Evolutionary conservation across 2,329 filamentous ascomycete species (phyloP), one percentile per base, ranked within the genome.

Genomic region (Zasmidium citrigriseum): DNA sequence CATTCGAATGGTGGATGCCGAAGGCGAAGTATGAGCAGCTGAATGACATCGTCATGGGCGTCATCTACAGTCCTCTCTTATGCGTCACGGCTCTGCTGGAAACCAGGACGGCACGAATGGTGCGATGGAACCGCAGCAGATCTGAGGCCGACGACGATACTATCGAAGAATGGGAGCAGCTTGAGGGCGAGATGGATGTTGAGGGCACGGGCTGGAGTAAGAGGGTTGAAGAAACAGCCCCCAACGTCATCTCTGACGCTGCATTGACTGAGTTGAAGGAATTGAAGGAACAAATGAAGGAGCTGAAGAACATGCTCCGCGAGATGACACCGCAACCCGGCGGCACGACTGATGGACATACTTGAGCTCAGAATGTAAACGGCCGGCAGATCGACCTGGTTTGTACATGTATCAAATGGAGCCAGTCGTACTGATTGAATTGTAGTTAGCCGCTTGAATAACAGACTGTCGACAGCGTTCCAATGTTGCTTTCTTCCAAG

Each of bases 1-100:
- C 90, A 0, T 88, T 96, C 54, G 95, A 98, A 78, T 99, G 95
- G 95, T 99, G 93, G 95, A 83, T 99, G 80, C 78, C 85, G n/a
- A 84, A 85, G 61, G 68, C 79, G 5, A 75, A 75, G 1, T 99
- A 98, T 72, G 89, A 93, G 66, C 83, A 83, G 29, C 77, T 98
- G 55, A 99, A 99, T 74, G 90, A 98, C 73, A 82, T 86, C 54
- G 86, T 98, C 68, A 97, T 98, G 93, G 88, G 83, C 1, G 69
- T 89, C 46, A 81, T 97, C 14, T 99, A 99, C 77, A 89, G 86
- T 0, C 95, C 95, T 0, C 77, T 98, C 0, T 82, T 99, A 0
- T 70, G 96, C 9, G 77, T 93, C 10, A 91, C 91, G 0, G 92
- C 93, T 0, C 84, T 83, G 61, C 80, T 81, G 20, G 79, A 80